A percentile compares a stretch with the other conserved stretches of the same genome.
Evolutionary conservation across 2,329 filamentous ascomycete species (phyloP).

Genomic region (Fragosphaeria purpurea): DNA sequence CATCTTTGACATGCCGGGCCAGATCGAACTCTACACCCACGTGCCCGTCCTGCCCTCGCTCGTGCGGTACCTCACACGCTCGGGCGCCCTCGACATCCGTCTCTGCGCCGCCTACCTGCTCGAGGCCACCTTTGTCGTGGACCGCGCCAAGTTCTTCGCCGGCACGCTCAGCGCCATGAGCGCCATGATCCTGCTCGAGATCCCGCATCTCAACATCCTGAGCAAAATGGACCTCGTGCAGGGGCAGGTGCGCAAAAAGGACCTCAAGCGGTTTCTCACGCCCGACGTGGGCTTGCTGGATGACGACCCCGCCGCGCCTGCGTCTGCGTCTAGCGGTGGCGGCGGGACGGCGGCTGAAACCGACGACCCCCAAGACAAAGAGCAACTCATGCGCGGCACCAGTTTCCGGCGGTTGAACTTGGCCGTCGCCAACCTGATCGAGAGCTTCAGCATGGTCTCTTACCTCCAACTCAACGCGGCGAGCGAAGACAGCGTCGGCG

Average conservation of each 20-base stretch:
- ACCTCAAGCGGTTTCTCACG: conserved; percentile 81
- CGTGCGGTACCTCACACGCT: conserved; percentile 67
- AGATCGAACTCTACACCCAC: conserved; percentile 98
- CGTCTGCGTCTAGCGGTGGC: background rate
- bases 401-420: conserved; percentile 77
- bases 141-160: conserved; percentile 94
- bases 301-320: conserved; percentile 54
- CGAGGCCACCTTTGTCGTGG: conserved; percentile 90
- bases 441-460: conserved; percentile 96
- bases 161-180: conserved; percentile 95
- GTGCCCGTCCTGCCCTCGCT: conserved; percentile 83
- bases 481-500: conserved; percentile 82
- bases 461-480: conserved; percentile 85
- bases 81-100: conserved; percentile 75
- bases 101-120: conserved; percentile 91
- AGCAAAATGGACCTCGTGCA: conserved; percentile 98
- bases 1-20: conserved; percentile 96
- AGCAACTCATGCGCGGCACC: conserved; percentile 66
- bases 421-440: conserved; percentile 83
- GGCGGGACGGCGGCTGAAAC: conserved; percentile 9
- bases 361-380: conserved; percentile 51
- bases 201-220: conserved; percentile 91
- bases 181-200: conserved; percentile 96
- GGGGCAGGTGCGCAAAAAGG: conserved; percentile 75
- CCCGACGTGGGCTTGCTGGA: conserved; percentile 76